phyloP scores from a whole-genome alignment of 2,329 filamentous ascomycete species.

The Colletotrichum simmondsii region DNA sequence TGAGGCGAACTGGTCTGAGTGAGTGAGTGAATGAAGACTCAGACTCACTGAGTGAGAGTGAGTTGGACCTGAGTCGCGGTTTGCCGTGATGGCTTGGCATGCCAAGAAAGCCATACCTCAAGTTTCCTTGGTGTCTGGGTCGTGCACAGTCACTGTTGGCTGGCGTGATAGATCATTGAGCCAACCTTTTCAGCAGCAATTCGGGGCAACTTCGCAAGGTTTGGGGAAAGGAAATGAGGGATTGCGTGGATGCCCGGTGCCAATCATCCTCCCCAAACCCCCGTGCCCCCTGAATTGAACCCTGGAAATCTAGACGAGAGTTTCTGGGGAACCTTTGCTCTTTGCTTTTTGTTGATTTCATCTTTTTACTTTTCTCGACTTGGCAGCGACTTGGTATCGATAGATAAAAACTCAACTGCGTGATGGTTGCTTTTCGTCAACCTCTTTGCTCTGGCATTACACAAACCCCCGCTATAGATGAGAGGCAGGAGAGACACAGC shows the following conservation, averaged over 20 bases:
- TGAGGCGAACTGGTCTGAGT: background rate
- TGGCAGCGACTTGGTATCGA: background rate
- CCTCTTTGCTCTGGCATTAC: background rate
- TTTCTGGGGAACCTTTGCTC: background rate
- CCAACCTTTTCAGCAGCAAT: background rate
- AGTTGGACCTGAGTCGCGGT: background rate
- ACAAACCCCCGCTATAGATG: background rate
- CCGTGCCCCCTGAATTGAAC: constrained; percentile 2
- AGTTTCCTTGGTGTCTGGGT: background rate
- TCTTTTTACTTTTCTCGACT: background rate
- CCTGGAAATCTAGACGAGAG: background rate
- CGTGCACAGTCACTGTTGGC: background rate
- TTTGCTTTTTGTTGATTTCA: background rate
- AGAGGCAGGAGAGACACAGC: background rate
- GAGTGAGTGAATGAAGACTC: background rate
- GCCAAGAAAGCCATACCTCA: background rate
- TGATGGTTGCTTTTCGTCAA: background rate
- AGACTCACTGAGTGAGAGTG: background rate
- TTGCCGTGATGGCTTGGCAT: background rate
- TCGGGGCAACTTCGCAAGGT: background rate
- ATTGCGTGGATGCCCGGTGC: background rate
- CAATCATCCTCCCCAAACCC: background rate
- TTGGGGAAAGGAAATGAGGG: background rate
- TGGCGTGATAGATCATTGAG: background rate
- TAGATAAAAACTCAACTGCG: background rate